phyloP scores from a whole-genome alignment of 805 yeast species.

The Hemisphaericaspora nanyangensis region DNA sequence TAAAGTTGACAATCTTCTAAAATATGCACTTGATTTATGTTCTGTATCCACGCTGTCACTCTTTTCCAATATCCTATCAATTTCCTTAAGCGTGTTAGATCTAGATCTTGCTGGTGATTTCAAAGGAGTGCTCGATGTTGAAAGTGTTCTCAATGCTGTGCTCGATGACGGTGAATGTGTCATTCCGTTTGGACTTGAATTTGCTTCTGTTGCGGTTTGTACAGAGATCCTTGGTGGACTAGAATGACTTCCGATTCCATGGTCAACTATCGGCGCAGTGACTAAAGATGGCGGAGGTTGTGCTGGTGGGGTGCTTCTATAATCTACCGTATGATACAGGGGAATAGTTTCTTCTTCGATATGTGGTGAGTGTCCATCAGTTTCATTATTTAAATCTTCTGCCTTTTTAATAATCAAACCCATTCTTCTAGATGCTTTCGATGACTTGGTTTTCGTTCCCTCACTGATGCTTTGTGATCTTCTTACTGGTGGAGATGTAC shows the following conservation, averaged over 20 bases:
- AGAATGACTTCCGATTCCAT: conserved; percentile 2
- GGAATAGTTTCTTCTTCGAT: too few relatives aligned
- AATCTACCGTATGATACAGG: too few relatives aligned
- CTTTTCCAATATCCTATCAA: conserved; percentile 33
- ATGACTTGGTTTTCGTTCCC: conserved; percentile 27
- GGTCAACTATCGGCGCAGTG: conserved; percentile 21
- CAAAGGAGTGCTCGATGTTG: background rate
- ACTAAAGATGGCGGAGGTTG: conserved; percentile 11
- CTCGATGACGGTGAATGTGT: conserved; percentile 12
- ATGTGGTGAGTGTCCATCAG: background rate
- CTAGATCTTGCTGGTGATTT: conserved; percentile 20
- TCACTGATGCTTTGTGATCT: conserved; percentile 69
- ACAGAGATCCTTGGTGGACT: conserved; percentile 3
- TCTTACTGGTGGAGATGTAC: conserved; percentile 51
- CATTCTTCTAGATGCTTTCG: conserved; percentile 73
- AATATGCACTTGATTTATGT: conserved; percentile 57
- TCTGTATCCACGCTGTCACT: conserved; percentile 39
- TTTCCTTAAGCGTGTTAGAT: conserved; percentile 34
- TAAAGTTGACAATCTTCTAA: conserved; percentile 59
- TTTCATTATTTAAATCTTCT: conserved; percentile 14
- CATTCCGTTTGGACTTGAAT: background rate
- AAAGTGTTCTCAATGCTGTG: conserved; percentile 4
- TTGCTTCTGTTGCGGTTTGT: background rate
- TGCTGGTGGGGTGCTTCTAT: too few relatives aligned
- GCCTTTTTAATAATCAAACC: conserved; percentile 59